Base-by-base conservation (phyloP, 495 filamentous ascomycete genomes). In the Pyronema domesticum region DNA sequence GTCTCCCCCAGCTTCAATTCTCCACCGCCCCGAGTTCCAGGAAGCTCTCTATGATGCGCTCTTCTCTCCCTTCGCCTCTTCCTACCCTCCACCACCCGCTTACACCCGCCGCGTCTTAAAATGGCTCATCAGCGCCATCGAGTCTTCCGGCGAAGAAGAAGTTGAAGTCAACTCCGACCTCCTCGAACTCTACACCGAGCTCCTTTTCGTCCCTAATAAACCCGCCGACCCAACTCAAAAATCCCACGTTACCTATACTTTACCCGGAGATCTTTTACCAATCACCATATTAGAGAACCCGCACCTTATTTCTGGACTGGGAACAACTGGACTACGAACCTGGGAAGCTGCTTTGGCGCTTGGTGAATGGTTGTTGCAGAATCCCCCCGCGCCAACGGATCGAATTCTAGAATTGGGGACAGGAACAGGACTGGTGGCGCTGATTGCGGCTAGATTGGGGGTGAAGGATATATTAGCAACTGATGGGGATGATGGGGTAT, bases 291-390 rank as follows among this genome's bases (percentile, higher is more conserved):
- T 82, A 3, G 89, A 96, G 69, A 80, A 83, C 9, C 79, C 82
- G 3, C 74, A 74, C 30, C 65, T 95, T 1, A 78, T 96, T 42
- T 80, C 85, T 7, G 77, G 78, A 0, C 69, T 73, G 6, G 86
- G 85, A 3, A 94, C 85, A 2, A 95, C 89, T 0, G 89, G 89
- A 0, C 72, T 86, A 30, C 78, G 89, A 9, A 96, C 89, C 5
- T 96, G 89, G 89, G 89, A 95, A 69, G 89, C 89, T 3, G 80
- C 86, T 0, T 68, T 96, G n/a, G 83, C 88, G 63, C 73, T 95
- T 0, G 86, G 80, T 0, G 75, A 84, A 17, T 35, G 55, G 54
- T 48, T 54, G 54, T 53, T 54, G 58, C 9, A 56, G 76, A 11
- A 65, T 91, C 9, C 56, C 57, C 37, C 71, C 71, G 10, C 82